Evolutionary conservation across 2,329 filamentous ascomycete genomes (phyloP).

Genomic region (Fusarium redolens): DNA sequence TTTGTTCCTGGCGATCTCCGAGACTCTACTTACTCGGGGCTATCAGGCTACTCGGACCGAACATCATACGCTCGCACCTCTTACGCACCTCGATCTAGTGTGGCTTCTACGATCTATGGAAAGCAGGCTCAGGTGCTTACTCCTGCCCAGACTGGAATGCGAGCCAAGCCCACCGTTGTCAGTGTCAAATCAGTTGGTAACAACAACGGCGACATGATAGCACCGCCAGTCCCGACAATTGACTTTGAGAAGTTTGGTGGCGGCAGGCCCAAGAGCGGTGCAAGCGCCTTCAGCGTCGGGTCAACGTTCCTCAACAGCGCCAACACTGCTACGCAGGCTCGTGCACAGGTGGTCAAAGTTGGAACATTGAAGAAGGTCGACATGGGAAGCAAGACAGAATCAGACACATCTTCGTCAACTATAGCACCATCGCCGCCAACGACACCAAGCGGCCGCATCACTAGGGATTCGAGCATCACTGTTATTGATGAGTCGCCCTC

Average conservation of each 20-base stretch:
- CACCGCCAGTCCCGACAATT: slow-evolving; percentile 80
- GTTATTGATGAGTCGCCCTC: slow-evolving; percentile 62
- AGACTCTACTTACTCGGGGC: slow-evolving; percentile 88
- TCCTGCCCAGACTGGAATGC: slow-evolving; percentile 87
- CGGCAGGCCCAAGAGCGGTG: slow-evolving; percentile 63
- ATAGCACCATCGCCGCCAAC: slow-evolving; percentile 34
- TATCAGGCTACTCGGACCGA: slow-evolving; percentile 72
- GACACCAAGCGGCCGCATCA: slow-evolving; percentile 37
- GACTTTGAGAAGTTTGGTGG: slow-evolving; percentile 70
- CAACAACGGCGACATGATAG: slow-evolving; percentile 61
- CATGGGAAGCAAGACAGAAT: slow-evolving; percentile 52
- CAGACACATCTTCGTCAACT: slow-evolving; percentile 44
- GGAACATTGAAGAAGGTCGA: slow-evolving; percentile 62
- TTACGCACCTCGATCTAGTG: slow-evolving; percentile 74
- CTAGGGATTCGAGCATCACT: slow-evolving; percentile 59
- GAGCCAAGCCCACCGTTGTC: slow-evolving; percentile 91
- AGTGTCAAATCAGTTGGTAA: slow-evolving; percentile 82
- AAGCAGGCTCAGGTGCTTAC: slow-evolving; percentile 86
- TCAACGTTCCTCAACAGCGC: slow-evolving; percentile 76
- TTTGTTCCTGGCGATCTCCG: slow-evolving; percentile 92
- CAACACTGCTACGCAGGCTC: slow-evolving; percentile 67
- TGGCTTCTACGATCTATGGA: slow-evolving; percentile 93
- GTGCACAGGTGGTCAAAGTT: slow-evolving; percentile 71
- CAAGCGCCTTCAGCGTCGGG: slow-evolving; percentile 73
- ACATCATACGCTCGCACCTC: slow-evolving; percentile 70